Conservation (phyloP, 2,329 filamentous ascomycete genomes). For the Aspergillus versicolor region DNA sequence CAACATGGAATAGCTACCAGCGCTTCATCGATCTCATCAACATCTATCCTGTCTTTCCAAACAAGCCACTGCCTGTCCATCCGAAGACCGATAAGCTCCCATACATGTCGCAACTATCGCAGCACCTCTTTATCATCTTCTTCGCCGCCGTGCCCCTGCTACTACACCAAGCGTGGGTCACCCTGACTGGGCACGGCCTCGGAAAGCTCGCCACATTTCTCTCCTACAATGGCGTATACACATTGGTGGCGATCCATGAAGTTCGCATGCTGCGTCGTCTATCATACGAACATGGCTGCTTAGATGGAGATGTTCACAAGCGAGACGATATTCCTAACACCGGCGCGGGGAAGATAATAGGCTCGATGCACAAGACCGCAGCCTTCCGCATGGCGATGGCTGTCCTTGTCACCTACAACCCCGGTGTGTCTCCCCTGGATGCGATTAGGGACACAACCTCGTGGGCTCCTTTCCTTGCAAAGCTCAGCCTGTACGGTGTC, state of each 20-base stretch:
- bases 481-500: not conserved
- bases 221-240: not conserved
- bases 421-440: not conserved
- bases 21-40: not conserved
- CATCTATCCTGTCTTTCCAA: not conserved
- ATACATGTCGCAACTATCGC: not conserved
- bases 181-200: not conserved
- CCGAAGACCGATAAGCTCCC: slow-evolving; percentile 1
- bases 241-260: not conserved
- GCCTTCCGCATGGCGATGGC: not conserved
- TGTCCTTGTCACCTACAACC: not conserved
- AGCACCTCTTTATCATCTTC: not conserved
- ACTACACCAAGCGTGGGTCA: not conserved
- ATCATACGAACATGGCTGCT: not conserved
- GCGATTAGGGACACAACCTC: not conserved
- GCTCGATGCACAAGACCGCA: not conserved
- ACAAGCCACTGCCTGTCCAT: not conserved
- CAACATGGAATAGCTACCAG: not conserved
- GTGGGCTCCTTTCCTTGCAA: not conserved
- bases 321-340: slow-evolving; percentile 3
- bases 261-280: slow-evolving; percentile 1
- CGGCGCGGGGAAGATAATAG: not conserved
- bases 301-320: slow-evolving; percentile 1
- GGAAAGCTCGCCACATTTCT: not conserved
- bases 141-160: not conserved